Evolutionary conservation across 805 yeast species (phyloP), one percentile per base, ranked within the genome.

Genomic region (Hanseniaspora valbyensis): DNA sequence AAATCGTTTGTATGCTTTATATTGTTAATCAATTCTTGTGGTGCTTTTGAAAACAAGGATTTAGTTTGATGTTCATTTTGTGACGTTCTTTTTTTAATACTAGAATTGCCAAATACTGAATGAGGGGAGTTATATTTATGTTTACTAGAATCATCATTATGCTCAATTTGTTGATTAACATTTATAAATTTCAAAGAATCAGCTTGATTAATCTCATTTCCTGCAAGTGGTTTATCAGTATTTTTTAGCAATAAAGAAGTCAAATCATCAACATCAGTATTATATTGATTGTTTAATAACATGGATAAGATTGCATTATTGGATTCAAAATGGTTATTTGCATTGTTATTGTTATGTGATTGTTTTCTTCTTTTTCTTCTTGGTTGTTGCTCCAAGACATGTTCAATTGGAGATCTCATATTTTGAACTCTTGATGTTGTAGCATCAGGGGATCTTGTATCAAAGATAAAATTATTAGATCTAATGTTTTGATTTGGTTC

Each of bases 1-100:
- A 65, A 64, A 48, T 65, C 69, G 42, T 64, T 63, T 1, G 58
- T 60, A 52, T 63, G 59, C 36, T 55, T 58, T 28, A 58, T 55
- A 34, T 59, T 64, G 43, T 55, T 57, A 22, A 59, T 59, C 42
- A 29, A 12, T n/a, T 40, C 51, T 33, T 48, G 36, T 3, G 40
- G 28, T 2, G 51, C 32, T 26, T 48, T 48, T 2, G 40, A 9
- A 26, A 29, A 48, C 21, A 24, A 19, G 4, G 29, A 16, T 25
- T 26, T 39, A 4, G 22, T 10, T 7, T n/a, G 21, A 34, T 6
- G 10, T 5, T 34, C 39, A 19, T 19, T 16, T 6, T 34, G 24
- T 5, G 39, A 34, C 4, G 7, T 13, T 5, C 13, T n/a, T 19
- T 34, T 34, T 22, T 34, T 34, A 19, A 8, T 5, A 32, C 34